Evolutionary conservation across 306 rosid genomes (phyloP), one percentile per base, ranked within the genome.

Genomic region (Glycine tomentella): DNA sequence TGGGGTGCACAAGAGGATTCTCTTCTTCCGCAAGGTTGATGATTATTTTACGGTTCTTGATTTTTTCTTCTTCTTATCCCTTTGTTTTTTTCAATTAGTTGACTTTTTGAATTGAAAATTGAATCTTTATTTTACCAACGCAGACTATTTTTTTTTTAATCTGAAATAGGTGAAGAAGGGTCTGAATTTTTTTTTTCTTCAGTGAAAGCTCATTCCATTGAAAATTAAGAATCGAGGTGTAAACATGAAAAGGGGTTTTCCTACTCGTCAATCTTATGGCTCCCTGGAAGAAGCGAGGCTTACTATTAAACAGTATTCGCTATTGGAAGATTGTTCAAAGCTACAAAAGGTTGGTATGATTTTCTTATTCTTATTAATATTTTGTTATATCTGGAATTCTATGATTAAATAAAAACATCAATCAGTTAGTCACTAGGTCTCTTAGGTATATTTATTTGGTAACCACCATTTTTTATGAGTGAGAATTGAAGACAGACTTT

Each of bases 301-400:
- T n/a, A n/a, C n/a, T n/a, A n/a, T n/a, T n/a, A n/a, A n/a, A n/a
- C n/a, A n/a, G n/a, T n/a, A n/a, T n/a, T n/a, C n/a, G 42, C 74
- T 83, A 46, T 38, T 85, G 72, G 83, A 85, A 65, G 85, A 92
- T 72, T 88, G 77, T 84, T 81, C 86, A 36, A 79, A 83, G 4
- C 72, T 89, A 46, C 92, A 87, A 63, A 87, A 89, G 94, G 94
- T 92, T 83, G 0, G 77, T 40, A 6, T 25, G 31, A 25, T 25
- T 25, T 25, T 15, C 3, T 68, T 56, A 5, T 58, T 58, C 2
- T 20, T 20, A 20, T 17, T 58, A 6, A 53, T 5, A 52, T 52
- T 52, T 50, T 11, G 13, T 3, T 52, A 52, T 52, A 52, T 14
- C 14, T 52, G 17, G 8, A 3, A 14, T 52, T 52, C 17, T 14